phyloP scores from a whole-genome alignment of 1,139 yeast species.

The Taphrina confusa region DNA sequence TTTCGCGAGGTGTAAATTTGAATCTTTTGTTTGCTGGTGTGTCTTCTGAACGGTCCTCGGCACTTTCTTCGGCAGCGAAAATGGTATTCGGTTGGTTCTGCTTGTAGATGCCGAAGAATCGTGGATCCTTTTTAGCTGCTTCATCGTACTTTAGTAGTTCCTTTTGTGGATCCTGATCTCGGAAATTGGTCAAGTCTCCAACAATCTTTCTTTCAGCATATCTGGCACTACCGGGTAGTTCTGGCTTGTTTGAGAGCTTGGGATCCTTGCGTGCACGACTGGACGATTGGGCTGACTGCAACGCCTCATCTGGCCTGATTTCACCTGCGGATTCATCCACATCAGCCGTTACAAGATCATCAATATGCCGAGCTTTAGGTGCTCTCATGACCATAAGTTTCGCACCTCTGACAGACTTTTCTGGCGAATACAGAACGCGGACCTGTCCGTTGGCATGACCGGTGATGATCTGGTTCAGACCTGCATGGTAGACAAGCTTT shows the following conservation, averaged over 20 bases:
- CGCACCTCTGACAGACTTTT: slow-evolving; percentile 47
- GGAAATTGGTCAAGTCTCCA: slow-evolving; percentile 39
- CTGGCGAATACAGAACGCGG: slow-evolving; percentile 47
- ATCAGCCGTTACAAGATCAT: slow-evolving; percentile 44
- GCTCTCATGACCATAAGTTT: slow-evolving; percentile 46
- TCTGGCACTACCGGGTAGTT: slow-evolving; percentile 29
- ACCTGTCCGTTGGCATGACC: slow-evolving; percentile 47
- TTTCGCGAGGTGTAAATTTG: slow-evolving; percentile 24
- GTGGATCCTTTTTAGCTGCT: slow-evolving; percentile 44
- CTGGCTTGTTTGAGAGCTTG: slow-evolving; percentile 32
- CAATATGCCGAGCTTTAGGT: slow-evolving; percentile 48
- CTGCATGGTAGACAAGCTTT: slow-evolving; percentile 38
- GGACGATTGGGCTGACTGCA: slow-evolving; percentile 19
- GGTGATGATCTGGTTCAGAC: slow-evolving; percentile 44
- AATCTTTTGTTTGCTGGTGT: slow-evolving; percentile 18
- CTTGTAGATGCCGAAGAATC: slow-evolving; percentile 40
- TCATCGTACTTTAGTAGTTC: slow-evolving; percentile 48
- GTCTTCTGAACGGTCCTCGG: background rate
- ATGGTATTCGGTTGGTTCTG: slow-evolving; percentile 27
- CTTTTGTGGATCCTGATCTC: slow-evolving; percentile 48
- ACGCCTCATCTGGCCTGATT: slow-evolving; percentile 29
- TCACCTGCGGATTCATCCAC: slow-evolving; percentile 43
- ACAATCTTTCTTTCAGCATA: slow-evolving; percentile 41
- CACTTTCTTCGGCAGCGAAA: slow-evolving; percentile 16
- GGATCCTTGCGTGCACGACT: slow-evolving; percentile 37